A percentile compares a stretch with the other conserved stretches of the same genome.
phyloP scores from a whole-genome alignment of 768 basidiomycete species.

The Cyathus striatus region DNA sequence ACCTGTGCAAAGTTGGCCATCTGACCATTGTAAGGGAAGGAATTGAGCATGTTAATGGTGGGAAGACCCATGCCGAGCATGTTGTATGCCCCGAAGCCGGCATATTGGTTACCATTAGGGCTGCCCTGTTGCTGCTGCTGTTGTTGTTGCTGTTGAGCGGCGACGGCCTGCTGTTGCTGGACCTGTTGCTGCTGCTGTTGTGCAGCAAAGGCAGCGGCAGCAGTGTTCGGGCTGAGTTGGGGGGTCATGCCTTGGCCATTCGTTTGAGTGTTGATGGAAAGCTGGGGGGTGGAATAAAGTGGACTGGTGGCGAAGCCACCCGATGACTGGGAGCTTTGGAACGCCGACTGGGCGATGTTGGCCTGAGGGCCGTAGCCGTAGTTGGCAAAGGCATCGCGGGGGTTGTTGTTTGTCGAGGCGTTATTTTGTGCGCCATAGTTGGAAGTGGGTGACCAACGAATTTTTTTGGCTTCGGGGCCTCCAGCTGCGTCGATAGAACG shows the following conservation, averaged over 20 bases:
- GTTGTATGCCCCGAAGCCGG: conserved; percentile 61
- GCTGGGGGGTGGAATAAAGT: conserved; percentile 69
- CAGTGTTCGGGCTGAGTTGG: conserved; percentile 69
- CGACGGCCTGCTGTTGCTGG: conserved; percentile 40
- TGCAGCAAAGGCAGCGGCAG: conserved; percentile 42
- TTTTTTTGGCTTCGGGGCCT: conserved; percentile 85
- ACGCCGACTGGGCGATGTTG: conserved; percentile 51
- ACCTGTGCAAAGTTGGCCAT: conserved; percentile 70
- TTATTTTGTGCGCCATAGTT: conserved; percentile 34
- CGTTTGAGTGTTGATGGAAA: conserved; percentile 60
- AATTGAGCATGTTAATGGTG: conserved; percentile 64
- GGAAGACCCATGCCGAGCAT: conserved; percentile 83
- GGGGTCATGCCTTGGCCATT: conserved; percentile 45
- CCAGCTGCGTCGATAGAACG: conserved; percentile 82
- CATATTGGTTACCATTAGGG: conserved; percentile 47
- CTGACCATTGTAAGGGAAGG: conserved; percentile 68
- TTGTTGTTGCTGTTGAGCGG: conserved; percentile 44
- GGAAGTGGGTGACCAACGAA: conserved; percentile 80
- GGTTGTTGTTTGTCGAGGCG: conserved; percentile 22
- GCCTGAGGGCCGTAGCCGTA: conserved; percentile 83
- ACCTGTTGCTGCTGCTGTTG: conserved; percentile 36
- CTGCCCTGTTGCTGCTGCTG: conserved; percentile 34
- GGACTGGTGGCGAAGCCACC: conserved; percentile 48
- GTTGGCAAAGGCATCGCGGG: conserved; percentile 74
- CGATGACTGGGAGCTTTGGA: conserved; percentile 41